Evolutionary conservation across 2,329 filamentous ascomycete species (phyloP).

Genomic region (Aciculosporium take): DNA sequence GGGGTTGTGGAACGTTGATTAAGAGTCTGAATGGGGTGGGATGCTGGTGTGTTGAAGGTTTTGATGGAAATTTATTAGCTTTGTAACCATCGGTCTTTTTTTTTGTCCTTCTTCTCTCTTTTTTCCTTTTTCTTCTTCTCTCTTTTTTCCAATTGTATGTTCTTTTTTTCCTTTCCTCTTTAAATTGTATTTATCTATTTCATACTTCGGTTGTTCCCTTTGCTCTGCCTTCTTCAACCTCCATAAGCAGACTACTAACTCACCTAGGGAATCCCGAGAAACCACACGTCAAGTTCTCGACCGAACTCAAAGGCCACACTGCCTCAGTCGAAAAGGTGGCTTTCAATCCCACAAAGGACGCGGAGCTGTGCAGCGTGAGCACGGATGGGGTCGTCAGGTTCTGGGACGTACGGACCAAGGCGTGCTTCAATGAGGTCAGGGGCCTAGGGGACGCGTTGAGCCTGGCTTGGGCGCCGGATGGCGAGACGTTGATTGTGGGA

Average conservation of each 20-base stretch:
- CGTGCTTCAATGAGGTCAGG: conserved; percentile 54
- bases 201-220: too few species aligned
- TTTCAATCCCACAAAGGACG: conserved; percentile 65
- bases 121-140: not conserved
- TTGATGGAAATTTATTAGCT: too few species aligned
- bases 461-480: conserved; percentile 60
- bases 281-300: conserved; percentile 57
- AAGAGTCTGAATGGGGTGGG: too few species aligned
- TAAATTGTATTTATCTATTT: too few species aligned
- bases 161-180: not conserved
- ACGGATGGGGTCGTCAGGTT: conserved; percentile 61
- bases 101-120: not conserved
- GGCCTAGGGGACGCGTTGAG: conserved; percentile 54
- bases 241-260: not conserved
- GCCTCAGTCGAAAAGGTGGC: conserved; percentile 59
- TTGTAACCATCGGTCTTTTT: too few species aligned
- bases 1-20: too few species aligned
- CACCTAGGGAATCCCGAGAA: conserved; percentile 60
- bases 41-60: not conserved
- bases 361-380: conserved; percentile 61
- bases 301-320: conserved; percentile 55
- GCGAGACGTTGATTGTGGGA: conserved; percentile 54
- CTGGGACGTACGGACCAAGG: conserved; percentile 66
- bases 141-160: not conserved
- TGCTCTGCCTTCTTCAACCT: not conserved